phyloP scores from a whole-genome alignment of 106 monocot species.

The Acanthochlamys bracteata region DNA sequence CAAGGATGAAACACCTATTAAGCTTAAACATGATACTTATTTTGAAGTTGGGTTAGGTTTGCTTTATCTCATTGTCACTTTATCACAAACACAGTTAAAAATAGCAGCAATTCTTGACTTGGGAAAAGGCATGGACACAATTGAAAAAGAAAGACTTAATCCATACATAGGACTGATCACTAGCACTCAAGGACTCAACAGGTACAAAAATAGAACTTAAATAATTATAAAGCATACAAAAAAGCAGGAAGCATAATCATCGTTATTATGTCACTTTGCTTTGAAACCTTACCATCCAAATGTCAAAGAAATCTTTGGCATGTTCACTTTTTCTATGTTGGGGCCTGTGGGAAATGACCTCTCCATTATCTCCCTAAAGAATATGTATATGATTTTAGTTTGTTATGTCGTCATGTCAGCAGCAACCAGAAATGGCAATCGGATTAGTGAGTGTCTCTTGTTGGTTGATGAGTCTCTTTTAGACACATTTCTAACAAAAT shows the following conservation, averaged over 20 bases:
- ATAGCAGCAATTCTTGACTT: conserved; percentile 11
- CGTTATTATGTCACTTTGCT: conserved; percentile 2
- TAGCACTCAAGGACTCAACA: neutral
- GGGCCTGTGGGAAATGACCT: neutral
- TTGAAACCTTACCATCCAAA: conserved; percentile 4
- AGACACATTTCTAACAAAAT: neutral
- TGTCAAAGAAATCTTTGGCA: conserved; percentile 7
- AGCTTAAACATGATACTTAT: too few species aligned
- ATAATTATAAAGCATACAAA: neutral
- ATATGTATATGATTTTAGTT: neutral
- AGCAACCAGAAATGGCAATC: neutral
- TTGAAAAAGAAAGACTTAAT: neutral
- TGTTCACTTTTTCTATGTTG: neutral
- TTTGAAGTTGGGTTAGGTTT: too few species aligned
- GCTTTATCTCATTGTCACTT: too few species aligned
- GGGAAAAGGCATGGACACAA: neutral
- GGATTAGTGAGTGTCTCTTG: neutral
- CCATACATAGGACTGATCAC: neutral
- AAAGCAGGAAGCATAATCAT: neutral
- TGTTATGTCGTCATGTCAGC: neutral
- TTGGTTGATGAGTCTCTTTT: neutral
- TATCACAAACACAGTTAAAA: too few species aligned
- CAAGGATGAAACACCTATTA: neutral
- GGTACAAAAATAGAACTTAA: neutral
- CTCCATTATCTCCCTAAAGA: neutral